Conservation (phyloP, 495 filamentous ascomycete species). For the Pyrenopolyporus hunteri region DNA sequence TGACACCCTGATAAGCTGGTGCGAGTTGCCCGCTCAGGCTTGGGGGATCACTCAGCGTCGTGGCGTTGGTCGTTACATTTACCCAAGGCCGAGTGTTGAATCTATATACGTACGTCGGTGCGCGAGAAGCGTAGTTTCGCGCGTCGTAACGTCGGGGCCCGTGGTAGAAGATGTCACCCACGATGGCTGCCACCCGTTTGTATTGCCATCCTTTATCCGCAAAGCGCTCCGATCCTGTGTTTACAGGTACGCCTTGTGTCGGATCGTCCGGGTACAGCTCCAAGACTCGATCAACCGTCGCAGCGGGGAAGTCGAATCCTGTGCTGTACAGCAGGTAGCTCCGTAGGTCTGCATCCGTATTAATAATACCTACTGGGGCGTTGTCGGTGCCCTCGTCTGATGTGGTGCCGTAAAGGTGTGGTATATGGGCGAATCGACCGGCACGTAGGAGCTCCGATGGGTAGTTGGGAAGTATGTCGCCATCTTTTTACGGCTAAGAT, state of each 20-base stretch:
- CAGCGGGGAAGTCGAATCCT: constrained; percentile 35
- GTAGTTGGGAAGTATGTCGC: constrained; percentile 53
- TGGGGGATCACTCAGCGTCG: background rate
- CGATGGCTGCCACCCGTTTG: constrained; percentile 45
- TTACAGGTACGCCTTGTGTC: constrained; percentile 40
- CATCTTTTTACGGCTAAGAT: constrained; percentile 42
- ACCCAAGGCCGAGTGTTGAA: constrained; percentile 45
- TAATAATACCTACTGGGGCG: constrained; percentile 52
- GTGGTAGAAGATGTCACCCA: constrained; percentile 47
- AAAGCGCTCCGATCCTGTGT: constrained; percentile 42
- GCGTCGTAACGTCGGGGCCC: constrained; percentile 42
- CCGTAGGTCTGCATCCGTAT: constrained; percentile 52
- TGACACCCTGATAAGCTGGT: constrained; percentile 43
- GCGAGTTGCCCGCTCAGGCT: constrained; percentile 27
- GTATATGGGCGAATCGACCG: constrained; percentile 60
- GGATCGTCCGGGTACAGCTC: constrained; percentile 46
- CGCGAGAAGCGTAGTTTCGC: constrained; percentile 28
- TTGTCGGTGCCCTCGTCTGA: constrained; percentile 70
- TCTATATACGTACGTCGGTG: constrained; percentile 41
- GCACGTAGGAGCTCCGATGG: constrained; percentile 37
- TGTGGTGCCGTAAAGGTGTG: constrained; percentile 64
- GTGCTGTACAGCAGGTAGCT: constrained; percentile 36
- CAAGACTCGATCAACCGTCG: constrained; percentile 46
- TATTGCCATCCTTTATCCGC: constrained; percentile 41
- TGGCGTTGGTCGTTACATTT: constrained; percentile 14